Conservation (phyloP, 139 green algal genomes). For the Chlamydomonas schloesseri region DNA sequence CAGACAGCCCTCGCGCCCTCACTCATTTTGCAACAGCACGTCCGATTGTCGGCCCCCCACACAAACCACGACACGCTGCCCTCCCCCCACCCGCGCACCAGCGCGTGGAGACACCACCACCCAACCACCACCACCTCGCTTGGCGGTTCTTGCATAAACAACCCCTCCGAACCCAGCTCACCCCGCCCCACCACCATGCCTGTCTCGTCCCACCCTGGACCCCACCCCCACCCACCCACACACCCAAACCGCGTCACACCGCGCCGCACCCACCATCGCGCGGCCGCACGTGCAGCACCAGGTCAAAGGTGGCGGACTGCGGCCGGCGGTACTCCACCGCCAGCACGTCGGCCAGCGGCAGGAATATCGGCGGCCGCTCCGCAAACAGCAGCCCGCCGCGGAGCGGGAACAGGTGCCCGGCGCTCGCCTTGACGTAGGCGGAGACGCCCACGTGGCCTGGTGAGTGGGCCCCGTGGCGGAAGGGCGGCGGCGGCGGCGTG, state of each 20-base stretch:
- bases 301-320: conserved; percentile 33
- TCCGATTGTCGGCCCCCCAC: no score
- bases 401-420: conserved; percentile 27
- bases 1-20: no score
- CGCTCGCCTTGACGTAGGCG: conserved; percentile 8
- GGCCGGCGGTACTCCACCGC: conserved; percentile 9
- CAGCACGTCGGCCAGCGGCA: background rate
- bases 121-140: no score
- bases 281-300: conserved; percentile 33
- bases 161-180: background rate
- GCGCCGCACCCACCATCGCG: no score
- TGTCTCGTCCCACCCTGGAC: no score
- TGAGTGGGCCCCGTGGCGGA: background rate
- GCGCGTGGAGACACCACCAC: no score
- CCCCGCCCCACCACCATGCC: background rate
- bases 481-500: background rate
- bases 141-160: no score
- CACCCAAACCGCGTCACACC: no score
- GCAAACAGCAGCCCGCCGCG: conserved; percentile 13
- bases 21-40: no score
- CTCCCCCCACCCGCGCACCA: no score
- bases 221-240: background rate
- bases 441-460: background rate
- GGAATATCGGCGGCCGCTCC: conserved; percentile 12
- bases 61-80: no score